These are phyloP conservation scores for Umbilicus rupestris DNA, from an alignment of 164 flowering plant genomes.

Conservation along the genomic window DNA sequence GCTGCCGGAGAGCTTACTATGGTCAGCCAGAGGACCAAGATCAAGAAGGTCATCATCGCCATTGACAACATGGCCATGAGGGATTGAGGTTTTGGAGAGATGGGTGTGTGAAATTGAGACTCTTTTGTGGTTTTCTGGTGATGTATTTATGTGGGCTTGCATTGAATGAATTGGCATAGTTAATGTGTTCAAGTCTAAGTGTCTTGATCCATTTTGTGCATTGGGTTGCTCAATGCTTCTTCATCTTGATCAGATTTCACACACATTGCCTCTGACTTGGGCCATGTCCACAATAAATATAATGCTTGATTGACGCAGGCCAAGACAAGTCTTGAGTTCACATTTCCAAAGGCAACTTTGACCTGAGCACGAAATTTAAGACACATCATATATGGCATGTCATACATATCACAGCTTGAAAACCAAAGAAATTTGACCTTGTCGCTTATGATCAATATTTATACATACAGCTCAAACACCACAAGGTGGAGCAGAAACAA, in stretches of 20 bases:
- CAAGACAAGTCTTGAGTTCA: neutral
- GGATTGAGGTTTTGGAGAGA: neutral
- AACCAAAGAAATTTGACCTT: too few relatives aligned
- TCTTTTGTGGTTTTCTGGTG: neutral
- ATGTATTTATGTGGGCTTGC: neutral
- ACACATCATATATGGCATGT: too few relatives aligned
- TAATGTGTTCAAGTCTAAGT: neutral
- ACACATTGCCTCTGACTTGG: slow-evolving; percentile 1
- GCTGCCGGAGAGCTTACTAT: neutral
- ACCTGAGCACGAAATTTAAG: too few relatives aligned
- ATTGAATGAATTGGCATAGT: neutral
- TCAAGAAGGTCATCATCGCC: neutral
- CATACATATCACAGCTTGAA: too few relatives aligned
- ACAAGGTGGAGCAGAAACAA: too few relatives aligned
- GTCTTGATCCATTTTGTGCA: slow-evolving; percentile 5
- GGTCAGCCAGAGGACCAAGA: neutral
- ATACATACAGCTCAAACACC: too few relatives aligned
- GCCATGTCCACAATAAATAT: neutral
- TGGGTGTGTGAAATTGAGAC: neutral
- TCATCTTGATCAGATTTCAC: slow-evolving; percentile 5
- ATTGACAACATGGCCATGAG: neutral
- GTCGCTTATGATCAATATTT: too few relatives aligned
- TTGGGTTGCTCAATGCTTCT: slow-evolving; percentile 16
- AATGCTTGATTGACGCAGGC: neutral
- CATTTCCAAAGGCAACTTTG: neutral